Evolutionary conservation across 257 asterid species (phyloP).

Genomic region (Lavandula angustifolia): DNA sequence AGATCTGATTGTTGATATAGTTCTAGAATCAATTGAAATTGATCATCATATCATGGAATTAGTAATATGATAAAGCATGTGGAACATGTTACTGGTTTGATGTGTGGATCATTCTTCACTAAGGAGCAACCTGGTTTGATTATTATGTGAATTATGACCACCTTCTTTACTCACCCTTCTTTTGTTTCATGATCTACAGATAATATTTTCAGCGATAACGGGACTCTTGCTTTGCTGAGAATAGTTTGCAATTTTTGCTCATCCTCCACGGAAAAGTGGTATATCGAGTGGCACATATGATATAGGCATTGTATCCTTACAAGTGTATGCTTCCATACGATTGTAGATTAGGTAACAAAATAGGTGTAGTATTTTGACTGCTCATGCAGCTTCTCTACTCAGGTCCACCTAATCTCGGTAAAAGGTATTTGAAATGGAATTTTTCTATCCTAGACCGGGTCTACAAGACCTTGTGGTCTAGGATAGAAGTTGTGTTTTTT

Average conservation of each 20-base stretch:
- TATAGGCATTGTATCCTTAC: constrained; percentile 30
- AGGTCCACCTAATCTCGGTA: constrained; percentile 34
- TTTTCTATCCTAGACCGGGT: too few species aligned
- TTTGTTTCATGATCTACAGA: constrained; percentile 42
- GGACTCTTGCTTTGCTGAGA: constrained; percentile 18
- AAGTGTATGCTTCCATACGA: constrained; percentile 30
- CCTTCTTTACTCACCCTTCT: constrained; percentile 13
- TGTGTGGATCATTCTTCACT: too few species aligned
- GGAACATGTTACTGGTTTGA: constrained; percentile 1
- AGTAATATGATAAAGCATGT: background rate
- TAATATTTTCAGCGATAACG: constrained; percentile 45
- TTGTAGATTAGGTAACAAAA: constrained; percentile 40
- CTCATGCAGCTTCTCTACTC: too few species aligned
- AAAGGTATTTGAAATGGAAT: constrained; percentile 33
- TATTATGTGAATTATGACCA: constrained; percentile 2
- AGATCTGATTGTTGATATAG: background rate
- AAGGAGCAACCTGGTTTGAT: background rate
- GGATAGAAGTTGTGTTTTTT: too few species aligned
- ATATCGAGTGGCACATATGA: constrained; percentile 35
- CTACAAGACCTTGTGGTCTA: too few species aligned
- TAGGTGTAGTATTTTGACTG: too few species aligned
- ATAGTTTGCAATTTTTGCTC: constrained; percentile 12
- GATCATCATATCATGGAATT: constrained; percentile 1
- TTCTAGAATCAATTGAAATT: constrained; percentile 6
- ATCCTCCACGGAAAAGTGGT: constrained; percentile 24